A percentile compares a stretch with the other conserved stretches of the same genome.
Conservation (phyloP, 129 eudicot genomes). For the Tagetes patula region DNA sequence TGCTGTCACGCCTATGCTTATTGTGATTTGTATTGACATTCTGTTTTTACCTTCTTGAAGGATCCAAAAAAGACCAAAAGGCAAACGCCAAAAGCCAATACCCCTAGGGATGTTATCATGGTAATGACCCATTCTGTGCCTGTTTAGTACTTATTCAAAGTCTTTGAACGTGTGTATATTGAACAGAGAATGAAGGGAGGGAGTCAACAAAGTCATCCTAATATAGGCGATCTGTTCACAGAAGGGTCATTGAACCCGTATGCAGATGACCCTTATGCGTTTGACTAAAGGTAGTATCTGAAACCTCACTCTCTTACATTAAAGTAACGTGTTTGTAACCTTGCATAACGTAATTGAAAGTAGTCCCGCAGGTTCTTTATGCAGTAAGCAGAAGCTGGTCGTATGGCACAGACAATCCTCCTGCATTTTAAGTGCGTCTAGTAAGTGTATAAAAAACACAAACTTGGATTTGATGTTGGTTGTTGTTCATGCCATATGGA, state of each 20-base stretch:
- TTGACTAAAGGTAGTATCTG: slow-evolving; percentile 68
- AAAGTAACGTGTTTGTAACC: slow-evolving; percentile 10
- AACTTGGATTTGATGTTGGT: not conserved
- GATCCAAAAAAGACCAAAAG: slow-evolving; percentile 64
- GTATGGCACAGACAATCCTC: not conserved
- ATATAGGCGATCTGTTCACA: slow-evolving; percentile 80
- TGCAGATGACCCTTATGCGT: slow-evolving; percentile 91
- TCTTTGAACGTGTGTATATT: not conserved
- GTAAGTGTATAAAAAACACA: too few species aligned
- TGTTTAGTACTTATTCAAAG: not conserved
- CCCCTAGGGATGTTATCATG: slow-evolving; percentile 60
- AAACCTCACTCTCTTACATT: slow-evolving; percentile 5
- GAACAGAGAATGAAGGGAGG: slow-evolving; percentile 54
- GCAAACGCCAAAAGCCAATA: slow-evolving; percentile 60
- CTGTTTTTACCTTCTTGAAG: slow-evolving; percentile 37
- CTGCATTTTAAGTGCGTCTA: slow-evolving; percentile 5
- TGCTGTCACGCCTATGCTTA: slow-evolving; percentile 4
- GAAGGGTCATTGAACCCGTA: slow-evolving; percentile 98
- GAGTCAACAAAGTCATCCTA: slow-evolving; percentile 49
- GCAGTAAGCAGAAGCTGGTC: not conserved
- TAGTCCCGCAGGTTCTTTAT: not conserved
- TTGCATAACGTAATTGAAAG: slow-evolving; percentile 3
- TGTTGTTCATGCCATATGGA: slow-evolving; percentile 1
- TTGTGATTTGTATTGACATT: slow-evolving; percentile 26
- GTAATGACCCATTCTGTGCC: slow-evolving; percentile 32